Base-by-base conservation (phyloP, 1,284 basidiomycete genomes). In the Puccinia polysora region DNA sequence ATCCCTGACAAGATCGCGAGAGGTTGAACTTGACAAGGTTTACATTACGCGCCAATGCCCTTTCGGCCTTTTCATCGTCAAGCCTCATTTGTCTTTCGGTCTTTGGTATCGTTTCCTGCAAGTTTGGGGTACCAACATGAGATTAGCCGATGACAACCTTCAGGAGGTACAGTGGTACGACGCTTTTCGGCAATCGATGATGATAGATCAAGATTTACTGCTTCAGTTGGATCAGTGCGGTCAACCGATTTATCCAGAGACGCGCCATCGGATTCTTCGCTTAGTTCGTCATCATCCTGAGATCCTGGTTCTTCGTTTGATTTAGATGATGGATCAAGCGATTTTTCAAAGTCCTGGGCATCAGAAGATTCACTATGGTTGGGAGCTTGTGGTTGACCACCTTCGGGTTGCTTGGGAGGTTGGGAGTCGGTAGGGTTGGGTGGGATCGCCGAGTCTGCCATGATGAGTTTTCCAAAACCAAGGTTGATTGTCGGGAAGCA, bases 41-140 rank as follows among this genome's bases (percentile, higher is more conserved):
- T 49, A 70, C 68, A 59, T 70, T 60, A 52, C 68, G 68, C 56
- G 68, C 68, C 15, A 53, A 52, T 20, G 56, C 68, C n/a, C 68
- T 56, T 30, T 70, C 68, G 12, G 58, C 56, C 59, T 70, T 70
- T 32, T 70, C 68, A 25, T 49, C 34, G 45, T 70, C 68, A 25
- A 70, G 47, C 38, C 47, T 60, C 6, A 62, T 5, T 43, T 70
- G 68, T 28, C 68, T 56, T 49, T 56, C 38, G 23, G 56, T 70
- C 36, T 62, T 70, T 20, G 34, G 56, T 34, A 40, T 60, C 2
- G 12, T 18, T 1, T 10, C 28, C 58, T 60, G 2, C 34, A 25
- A 28, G 10, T 23, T 3, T 43, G 40, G 18, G 18, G 8, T 8
- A 43, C 40, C 18, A 43, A 8, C 18, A 43, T 8, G 40, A 8